phyloP scores from a whole-genome alignment of 371 early-diverging fungal genomes.

The Lichtheimia ornata region DNA sequence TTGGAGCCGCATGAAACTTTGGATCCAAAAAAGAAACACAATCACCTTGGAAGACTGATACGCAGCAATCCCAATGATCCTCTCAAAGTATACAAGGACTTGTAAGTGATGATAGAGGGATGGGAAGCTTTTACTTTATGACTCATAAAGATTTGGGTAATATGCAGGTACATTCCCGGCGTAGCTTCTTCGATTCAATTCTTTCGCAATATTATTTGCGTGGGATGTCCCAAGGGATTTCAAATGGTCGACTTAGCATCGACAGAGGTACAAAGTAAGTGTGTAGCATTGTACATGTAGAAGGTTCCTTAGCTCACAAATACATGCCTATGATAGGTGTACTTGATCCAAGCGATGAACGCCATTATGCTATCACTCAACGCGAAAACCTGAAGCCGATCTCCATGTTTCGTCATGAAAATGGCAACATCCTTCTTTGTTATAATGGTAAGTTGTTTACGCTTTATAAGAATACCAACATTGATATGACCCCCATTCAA shows the following conservation, averaged over 20 bases:
- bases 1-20: constrained; percentile 63
- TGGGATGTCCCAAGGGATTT: constrained; percentile 90
- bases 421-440: constrained; percentile 82
- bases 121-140: background rate
- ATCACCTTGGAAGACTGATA: constrained; percentile 44
- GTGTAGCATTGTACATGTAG: background rate
- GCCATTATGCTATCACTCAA: constrained; percentile 20
- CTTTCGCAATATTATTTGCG: constrained; percentile 79
- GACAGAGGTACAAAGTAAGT: constrained; percentile 55
- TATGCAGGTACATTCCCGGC: constrained; percentile 71
- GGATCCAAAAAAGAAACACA: constrained; percentile 54
- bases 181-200: constrained; percentile 83
- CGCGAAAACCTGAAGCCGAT: constrained; percentile 59
- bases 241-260: constrained; percentile 85
- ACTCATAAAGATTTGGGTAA: background rate
- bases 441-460: constrained; percentile 58
- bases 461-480: background rate
- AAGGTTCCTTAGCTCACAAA: background rate
- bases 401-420: constrained; percentile 72
- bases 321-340: constrained; percentile 26
- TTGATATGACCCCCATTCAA: background rate
- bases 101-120: constrained; percentile 19
- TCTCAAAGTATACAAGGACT: constrained; percentile 73
- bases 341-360: constrained; percentile 30
- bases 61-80: constrained; percentile 42